Conservation (phyloP, 2,329 filamentous ascomycete species). For the Hymenoscyphus linearis region DNA sequence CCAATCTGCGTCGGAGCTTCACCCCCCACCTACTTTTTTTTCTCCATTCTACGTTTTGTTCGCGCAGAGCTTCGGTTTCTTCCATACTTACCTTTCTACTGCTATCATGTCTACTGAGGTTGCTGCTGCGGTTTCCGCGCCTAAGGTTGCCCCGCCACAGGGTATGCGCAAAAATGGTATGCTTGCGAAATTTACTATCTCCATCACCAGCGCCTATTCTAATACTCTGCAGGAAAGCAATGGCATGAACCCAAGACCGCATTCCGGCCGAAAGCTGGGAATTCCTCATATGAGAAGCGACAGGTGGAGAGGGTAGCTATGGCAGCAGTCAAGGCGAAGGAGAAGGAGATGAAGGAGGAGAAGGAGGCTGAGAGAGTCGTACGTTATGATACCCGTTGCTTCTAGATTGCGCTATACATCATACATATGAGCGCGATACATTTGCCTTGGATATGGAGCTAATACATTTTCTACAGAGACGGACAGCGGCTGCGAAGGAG, state of each 20-base stretch:
- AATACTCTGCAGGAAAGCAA: slow-evolving; percentile 68
- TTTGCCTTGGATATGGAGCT: slow-evolving; percentile 1
- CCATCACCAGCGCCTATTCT: neutral
- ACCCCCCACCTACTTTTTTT: neutral
- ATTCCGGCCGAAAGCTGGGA: slow-evolving; percentile 75
- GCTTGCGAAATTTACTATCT: neutral
- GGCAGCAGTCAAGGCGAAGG: slow-evolving; percentile 80
- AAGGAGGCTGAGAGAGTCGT: slow-evolving; percentile 87
- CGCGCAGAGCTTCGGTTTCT: neutral
- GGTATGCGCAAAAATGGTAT: slow-evolving; percentile 83
- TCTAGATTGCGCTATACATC: neutral
- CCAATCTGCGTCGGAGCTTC: slow-evolving; percentile 1
- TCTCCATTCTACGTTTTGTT: neutral
- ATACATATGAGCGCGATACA: no score
- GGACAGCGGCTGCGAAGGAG: slow-evolving; percentile 75
- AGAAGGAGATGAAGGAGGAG: slow-evolving; percentile 93
- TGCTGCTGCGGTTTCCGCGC: slow-evolving; percentile 7
- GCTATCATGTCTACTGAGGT: slow-evolving; percentile 25
- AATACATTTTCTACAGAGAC: slow-evolving; percentile 51
- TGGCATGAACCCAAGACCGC: slow-evolving; percentile 82
- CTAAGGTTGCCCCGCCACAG: slow-evolving; percentile 9
- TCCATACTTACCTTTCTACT: neutral
- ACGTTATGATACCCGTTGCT: slow-evolving; percentile 25
- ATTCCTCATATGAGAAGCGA: slow-evolving; percentile 75
- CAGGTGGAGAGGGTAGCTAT: slow-evolving; percentile 63